Conservation (phyloP, 2,329 filamentous ascomycete genomes). For the Fusarium verticillioides region DNA sequence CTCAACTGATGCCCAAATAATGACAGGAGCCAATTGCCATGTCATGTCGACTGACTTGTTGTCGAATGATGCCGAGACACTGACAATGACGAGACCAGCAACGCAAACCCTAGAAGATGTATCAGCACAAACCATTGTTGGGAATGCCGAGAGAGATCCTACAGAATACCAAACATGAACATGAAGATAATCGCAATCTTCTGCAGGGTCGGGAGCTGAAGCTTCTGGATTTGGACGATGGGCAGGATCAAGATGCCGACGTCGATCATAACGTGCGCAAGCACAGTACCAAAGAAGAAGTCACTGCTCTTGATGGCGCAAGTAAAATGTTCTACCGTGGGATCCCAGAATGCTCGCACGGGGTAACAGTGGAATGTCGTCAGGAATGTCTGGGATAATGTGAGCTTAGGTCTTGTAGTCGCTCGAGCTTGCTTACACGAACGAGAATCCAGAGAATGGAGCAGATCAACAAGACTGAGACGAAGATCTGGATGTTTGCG, state of each 20-base stretch:
- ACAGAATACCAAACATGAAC: conserved; percentile 47
- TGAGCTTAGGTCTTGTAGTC: not conserved
- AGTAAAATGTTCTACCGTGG: conserved; percentile 1
- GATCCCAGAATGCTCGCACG: conserved; percentile 33
- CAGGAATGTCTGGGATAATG: not conserved
- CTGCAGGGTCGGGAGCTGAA: conserved; percentile 41
- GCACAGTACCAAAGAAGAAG: conserved; percentile 30
- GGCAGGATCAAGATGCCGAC: conserved; percentile 45
- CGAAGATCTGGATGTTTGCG: conserved; percentile 39
- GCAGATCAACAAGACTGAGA: conserved; percentile 39
- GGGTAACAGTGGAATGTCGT: conserved; percentile 34
- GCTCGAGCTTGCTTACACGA: conserved; percentile 23
- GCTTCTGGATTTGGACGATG: conserved; percentile 43
- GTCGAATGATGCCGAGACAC: conserved; percentile 22
- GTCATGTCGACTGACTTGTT: conserved; percentile 33
- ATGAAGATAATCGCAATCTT: conserved; percentile 41
- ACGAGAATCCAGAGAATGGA: conserved; percentile 46
- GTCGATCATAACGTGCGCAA: conserved; percentile 46
- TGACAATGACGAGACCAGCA: conserved; percentile 35
- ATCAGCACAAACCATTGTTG: not conserved
- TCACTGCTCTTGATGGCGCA: conserved; percentile 44
- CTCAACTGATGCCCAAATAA: conserved; percentile 40
- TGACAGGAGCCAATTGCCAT: conserved; percentile 28
- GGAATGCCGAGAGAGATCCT: not conserved
- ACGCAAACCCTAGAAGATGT: conserved; percentile 22